Evolutionary conservation across 2,329 filamentous ascomycete species (phyloP).

Genomic region (Nannizzia gypsea): DNA sequence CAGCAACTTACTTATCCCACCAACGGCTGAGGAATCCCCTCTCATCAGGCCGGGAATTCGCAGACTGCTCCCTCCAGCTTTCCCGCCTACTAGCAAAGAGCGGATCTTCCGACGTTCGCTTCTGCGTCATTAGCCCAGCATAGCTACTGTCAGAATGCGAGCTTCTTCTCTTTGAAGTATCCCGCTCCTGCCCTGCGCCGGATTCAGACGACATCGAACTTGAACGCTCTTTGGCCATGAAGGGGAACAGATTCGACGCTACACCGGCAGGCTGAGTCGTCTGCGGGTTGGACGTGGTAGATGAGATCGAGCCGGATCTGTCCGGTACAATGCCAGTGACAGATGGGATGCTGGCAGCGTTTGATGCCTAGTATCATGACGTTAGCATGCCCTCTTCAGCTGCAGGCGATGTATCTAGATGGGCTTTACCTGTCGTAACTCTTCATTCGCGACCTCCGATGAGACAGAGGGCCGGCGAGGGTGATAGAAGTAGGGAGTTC

Average conservation of each 20-base stretch:
- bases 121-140: slow-evolving; percentile 33
- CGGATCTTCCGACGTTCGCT: slow-evolving; percentile 31
- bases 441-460: background rate
- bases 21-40: slow-evolving; percentile 28
- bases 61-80: slow-evolving; percentile 36
- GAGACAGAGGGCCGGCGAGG: background rate
- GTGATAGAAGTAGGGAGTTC: slow-evolving; percentile 13
- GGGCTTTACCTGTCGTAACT: slow-evolving; percentile 9
- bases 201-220: background rate
- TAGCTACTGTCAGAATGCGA: slow-evolving; percentile 19
- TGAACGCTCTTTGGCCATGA: background rate
- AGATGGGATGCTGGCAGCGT: slow-evolving; percentile 12
- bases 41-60: slow-evolving; percentile 17
- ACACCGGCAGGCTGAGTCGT: slow-evolving; percentile 15
- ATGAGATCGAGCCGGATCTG: slow-evolving; percentile 2
- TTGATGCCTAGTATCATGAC: slow-evolving; percentile 15
- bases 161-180: slow-evolving; percentile 8
- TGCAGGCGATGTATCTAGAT: too few species aligned
- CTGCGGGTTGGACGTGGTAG: background rate
- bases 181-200: background rate
- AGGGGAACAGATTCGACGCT: background rate
- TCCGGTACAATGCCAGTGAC: background rate
- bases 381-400: background rate
- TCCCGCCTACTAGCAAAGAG: slow-evolving; percentile 26
- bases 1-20: slow-evolving; percentile 28